These are phyloP conservation scores for Litchi chinensis DNA, from an alignment of 345 rosid genomes.

Conservation along the genomic window DNA sequence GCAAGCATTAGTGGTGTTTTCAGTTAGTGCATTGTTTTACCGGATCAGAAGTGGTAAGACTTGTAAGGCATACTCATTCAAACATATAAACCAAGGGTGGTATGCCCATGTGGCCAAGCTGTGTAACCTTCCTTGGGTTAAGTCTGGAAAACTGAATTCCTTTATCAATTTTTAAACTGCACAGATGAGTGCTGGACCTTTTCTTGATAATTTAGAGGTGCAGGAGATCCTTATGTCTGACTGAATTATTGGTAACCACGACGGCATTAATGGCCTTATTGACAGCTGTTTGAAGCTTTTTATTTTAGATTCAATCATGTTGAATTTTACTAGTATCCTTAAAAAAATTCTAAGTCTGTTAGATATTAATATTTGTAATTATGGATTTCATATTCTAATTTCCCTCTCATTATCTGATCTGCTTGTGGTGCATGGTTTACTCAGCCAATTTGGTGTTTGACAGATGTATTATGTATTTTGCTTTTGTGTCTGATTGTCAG, in stretches of 20 bases:
- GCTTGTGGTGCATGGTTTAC: slow-evolving; percentile 14
- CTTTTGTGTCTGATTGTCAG: slow-evolving; percentile 38
- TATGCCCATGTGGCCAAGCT: background rate
- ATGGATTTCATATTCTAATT: background rate
- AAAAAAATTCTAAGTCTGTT: background rate
- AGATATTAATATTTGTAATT: slow-evolving; percentile 3
- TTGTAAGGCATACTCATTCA: background rate
- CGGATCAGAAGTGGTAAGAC: background rate
- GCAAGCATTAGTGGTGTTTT: background rate
- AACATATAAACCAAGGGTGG: background rate
- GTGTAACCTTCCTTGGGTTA: background rate
- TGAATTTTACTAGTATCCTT: background rate
- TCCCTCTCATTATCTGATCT: background rate
- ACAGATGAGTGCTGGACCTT: background rate
- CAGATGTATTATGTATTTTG: background rate
- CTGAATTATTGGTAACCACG: background rate
- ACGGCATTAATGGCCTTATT: background rate
- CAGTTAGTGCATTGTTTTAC: background rate
- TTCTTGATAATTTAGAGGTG: background rate
- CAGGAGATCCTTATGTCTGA: background rate
- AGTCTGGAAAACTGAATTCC: background rate
- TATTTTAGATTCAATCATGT: background rate
- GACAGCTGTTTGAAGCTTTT: background rate
- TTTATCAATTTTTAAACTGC: background rate
- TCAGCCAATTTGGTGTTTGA: background rate